A percentile compares a stretch with the other conserved stretches of the same genome.
phyloP scores from a whole-genome alignment of 1,139 yeast genomes.

The Magnusiomyces tetraspermus region DNA sequence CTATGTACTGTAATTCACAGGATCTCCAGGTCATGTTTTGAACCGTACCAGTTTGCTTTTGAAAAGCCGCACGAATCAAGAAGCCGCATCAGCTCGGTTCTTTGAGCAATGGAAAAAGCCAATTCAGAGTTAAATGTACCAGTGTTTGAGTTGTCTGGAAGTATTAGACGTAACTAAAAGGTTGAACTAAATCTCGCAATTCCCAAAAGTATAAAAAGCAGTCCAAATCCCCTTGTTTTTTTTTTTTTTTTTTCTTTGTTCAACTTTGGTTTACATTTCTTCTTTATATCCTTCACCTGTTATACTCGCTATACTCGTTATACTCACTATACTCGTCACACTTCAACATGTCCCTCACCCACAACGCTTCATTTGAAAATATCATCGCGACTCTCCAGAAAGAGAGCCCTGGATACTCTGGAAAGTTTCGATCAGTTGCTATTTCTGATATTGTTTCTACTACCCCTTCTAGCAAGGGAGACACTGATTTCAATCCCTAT shows the following conservation, averaged over 20 bases:
- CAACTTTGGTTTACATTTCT: not conserved
- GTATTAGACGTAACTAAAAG: no score
- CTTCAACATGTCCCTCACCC: constrained; percentile 2
- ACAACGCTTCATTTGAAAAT: not conserved
- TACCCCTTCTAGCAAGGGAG: not conserved
- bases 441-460: not conserved
- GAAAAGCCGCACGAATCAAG: no score
- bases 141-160: no score
- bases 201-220: not conserved
- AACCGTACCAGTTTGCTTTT: no score
- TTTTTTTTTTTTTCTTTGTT: not conserved
- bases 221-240: not conserved
- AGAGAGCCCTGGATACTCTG: constrained; percentile 1
- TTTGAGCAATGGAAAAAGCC: no score
- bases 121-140: no score
- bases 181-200: no score
- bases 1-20: no score
- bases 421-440: not conserved
- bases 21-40: no score
- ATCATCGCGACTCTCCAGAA: not conserved
- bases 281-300: not conserved
- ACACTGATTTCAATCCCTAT: constrained; percentile 16
- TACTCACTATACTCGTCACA: not conserved
- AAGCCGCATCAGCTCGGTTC: no score
- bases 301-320: not conserved